phyloP scores from a whole-genome alignment of 2,329 filamentous ascomycete species.

The Huntiella abstrusa region DNA sequence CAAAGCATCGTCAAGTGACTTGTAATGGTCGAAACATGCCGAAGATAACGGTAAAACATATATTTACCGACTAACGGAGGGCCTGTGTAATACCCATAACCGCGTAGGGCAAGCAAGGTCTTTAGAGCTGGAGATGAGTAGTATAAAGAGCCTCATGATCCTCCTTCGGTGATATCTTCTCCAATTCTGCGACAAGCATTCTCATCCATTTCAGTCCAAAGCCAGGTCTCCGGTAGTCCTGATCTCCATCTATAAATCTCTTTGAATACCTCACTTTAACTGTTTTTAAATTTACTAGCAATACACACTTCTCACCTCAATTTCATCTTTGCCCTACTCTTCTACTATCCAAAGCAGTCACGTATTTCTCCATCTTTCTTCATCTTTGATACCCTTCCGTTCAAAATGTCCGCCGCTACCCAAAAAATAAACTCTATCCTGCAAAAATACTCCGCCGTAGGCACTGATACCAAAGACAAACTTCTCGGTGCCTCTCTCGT shows the following conservation, averaged over 20 bases:
- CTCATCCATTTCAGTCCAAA: background rate
- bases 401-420: background rate
- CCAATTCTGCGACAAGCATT: background rate
- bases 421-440: constrained; percentile 16
- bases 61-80: no score
- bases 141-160: constrained; percentile 3
- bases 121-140: no score
- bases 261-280: background rate
- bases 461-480: constrained; percentile 17
- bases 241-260: background rate
- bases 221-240: background rate
- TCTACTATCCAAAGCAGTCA: background rate
- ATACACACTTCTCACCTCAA: background rate
- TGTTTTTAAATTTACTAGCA: background rate
- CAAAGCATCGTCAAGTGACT: no score
- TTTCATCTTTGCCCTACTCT: background rate
- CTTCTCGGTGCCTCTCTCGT: constrained; percentile 21
- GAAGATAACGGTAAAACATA: no score
- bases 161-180: background rate
- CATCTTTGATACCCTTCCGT: background rate
- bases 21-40: no score
- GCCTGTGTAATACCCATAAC: no score
- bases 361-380: background rate
- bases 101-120: no score
- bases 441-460: constrained; percentile 16